phyloP scores from a whole-genome alignment of 2,329 filamentous ascomycete species.

The Trichoderma citrinoviride region DNA sequence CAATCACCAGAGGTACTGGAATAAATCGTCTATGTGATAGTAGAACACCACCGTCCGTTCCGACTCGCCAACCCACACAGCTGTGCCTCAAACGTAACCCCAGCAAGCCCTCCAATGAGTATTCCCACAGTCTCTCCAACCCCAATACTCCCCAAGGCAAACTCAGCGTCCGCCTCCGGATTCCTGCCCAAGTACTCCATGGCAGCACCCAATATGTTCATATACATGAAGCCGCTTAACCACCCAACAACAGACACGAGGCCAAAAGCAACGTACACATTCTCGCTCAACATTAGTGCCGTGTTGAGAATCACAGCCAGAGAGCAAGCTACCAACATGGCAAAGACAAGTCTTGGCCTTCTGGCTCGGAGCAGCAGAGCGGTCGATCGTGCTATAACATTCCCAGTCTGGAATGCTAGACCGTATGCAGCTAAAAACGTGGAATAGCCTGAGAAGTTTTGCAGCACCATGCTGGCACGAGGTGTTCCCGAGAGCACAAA shows the following conservation, averaged over 20 bases:
- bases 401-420: background rate
- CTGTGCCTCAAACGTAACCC: background rate
- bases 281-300: background rate
- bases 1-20: too few relatives aligned
- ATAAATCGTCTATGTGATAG: background rate
- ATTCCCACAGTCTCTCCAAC: background rate
- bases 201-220: background rate
- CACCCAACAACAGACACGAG: background rate
- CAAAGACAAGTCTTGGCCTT: constrained; percentile 2
- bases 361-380: background rate
- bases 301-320: background rate
- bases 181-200: constrained; percentile 3
- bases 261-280: background rate
- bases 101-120: background rate
- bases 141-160: background rate
- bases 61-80: constrained; percentile 3
- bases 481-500: background rate
- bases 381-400: background rate
- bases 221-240: background rate
- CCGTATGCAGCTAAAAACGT: background rate
- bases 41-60: constrained; percentile 9
- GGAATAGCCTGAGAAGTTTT: background rate
- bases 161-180: background rate
- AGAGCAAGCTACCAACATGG: background rate
- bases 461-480: background rate